These are phyloP conservation scores for Tetrapisispora nanseiensis DNA, from an alignment of 805 yeast genomes.

Conservation along the genomic window DNA sequence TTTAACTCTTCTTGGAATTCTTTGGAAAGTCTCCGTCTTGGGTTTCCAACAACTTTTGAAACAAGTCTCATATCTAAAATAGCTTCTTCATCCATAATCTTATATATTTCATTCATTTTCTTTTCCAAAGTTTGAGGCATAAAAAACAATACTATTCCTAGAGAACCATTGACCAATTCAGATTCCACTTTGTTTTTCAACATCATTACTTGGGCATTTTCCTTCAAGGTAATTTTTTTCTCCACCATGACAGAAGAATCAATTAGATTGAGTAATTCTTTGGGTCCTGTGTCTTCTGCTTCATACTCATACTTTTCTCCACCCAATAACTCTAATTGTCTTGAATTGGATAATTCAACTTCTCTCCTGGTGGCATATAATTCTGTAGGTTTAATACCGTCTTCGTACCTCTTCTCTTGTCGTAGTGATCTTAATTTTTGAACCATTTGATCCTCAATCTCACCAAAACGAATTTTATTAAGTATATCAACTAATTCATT, in stretches of 20 bases:
- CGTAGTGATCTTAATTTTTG: slow-evolving; percentile 41
- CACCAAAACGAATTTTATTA: slow-evolving; percentile 71
- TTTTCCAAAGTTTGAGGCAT: slow-evolving; percentile 21
- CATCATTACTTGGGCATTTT: slow-evolving; percentile 92
- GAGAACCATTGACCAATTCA: slow-evolving; percentile 76
- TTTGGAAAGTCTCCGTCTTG: slow-evolving; percentile 13
- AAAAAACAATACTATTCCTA: slow-evolving; percentile 57
- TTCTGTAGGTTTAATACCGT: slow-evolving; percentile 84
- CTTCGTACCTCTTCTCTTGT: slow-evolving; percentile 50
- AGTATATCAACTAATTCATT: slow-evolving; percentile 64
- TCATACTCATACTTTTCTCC: slow-evolving; percentile 38
- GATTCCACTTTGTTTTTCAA: slow-evolving; percentile 67
- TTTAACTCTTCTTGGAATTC: slow-evolving; percentile 22
- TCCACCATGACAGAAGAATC: slow-evolving; percentile 66
- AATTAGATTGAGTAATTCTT: slow-evolving; percentile 29
- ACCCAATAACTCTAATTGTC: slow-evolving; percentile 39
- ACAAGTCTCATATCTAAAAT: slow-evolving; percentile 28
- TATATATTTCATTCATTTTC: slow-evolving; percentile 18
- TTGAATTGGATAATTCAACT: slow-evolving; percentile 65
- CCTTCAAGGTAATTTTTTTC: slow-evolving; percentile 50
- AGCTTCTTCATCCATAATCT: slow-evolving; percentile 20
- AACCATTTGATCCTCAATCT: slow-evolving; percentile 41
- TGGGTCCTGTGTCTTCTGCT: slow-evolving; percentile 36
- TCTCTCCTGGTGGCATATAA: slow-evolving; percentile 78
- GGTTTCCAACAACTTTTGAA: slow-evolving; percentile 24